Conservation (phyloP, 352 stramenopile genomes). For the Globisporangium rhizosaccharum region DNA sequence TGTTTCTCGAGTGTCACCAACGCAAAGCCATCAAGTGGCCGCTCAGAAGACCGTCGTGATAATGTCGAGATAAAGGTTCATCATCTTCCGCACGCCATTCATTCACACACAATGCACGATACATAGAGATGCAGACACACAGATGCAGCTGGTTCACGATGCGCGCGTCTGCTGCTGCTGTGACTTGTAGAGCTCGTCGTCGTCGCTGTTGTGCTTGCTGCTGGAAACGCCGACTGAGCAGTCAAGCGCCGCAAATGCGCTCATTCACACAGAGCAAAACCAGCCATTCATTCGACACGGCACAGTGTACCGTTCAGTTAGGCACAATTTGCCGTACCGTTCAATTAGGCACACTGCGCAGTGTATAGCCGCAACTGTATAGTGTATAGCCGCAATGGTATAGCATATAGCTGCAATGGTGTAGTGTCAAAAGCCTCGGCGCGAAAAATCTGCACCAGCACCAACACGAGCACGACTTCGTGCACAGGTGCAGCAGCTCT, state of each 20-base stretch:
- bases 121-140: background rate
- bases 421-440: no score
- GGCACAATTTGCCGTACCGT: no score
- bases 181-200: background rate
- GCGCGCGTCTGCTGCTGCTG: background rate
- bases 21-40: conserved; percentile 24
- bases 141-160: background rate
- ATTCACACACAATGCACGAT: conserved; percentile 11
- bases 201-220: background rate
- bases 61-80: conserved; percentile 86
- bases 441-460: no score
- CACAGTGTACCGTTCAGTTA: no score
- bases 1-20: conserved; percentile 86
- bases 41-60: conserved; percentile 90
- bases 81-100: conserved; percentile 55
- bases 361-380: no score
- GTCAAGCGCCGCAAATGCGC: background rate
- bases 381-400: no score
- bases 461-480: no score
- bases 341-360: no score
- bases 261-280: background rate
- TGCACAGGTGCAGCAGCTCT: no score
- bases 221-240: background rate
- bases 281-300: background rate
- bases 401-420: no score